Evolutionary conservation across 805 yeast species (phyloP).

Genomic region (Wickerhamiella hasegawae): DNA sequence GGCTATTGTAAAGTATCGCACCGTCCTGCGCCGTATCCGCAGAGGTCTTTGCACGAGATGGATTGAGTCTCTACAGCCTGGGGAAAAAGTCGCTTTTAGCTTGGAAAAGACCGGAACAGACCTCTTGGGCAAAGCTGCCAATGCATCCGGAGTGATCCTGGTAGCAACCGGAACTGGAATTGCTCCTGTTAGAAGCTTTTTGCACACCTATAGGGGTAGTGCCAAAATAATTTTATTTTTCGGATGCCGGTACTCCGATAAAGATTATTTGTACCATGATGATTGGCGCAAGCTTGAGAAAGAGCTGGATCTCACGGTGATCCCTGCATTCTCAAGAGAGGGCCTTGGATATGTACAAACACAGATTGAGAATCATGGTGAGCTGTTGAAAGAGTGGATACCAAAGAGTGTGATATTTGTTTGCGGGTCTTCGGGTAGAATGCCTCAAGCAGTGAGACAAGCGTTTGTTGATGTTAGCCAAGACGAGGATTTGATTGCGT

Average conservation of each 20-base stretch:
- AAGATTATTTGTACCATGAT: conserved; percentile 52
- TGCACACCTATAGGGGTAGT: conserved; percentile 18
- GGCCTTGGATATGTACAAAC: conserved; percentile 63
- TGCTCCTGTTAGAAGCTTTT: conserved; percentile 74
- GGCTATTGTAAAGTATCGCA: conserved; percentile 76
- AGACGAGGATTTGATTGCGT: conserved; percentile 29
- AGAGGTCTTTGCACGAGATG: conserved; percentile 73
- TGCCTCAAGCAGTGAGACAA: conserved; percentile 82
- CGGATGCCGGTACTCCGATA: conserved; percentile 53
- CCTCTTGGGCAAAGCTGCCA: conserved; percentile 14
- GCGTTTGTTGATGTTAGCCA: conserved; percentile 56
- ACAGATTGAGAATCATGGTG: conserved; percentile 35
- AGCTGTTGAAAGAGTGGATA: conserved; percentile 35
- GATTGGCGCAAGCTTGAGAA: conserved; percentile 27
- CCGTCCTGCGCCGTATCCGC: conserved; percentile 60
- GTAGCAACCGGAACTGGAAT: conserved; percentile 93
- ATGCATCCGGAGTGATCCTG: conserved; percentile 41
- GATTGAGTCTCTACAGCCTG: conserved; percentile 34
- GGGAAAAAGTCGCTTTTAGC: conserved; percentile 30
- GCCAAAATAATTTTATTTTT: conserved; percentile 40
- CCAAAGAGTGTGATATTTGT: conserved; percentile 51
- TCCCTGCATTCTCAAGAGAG: conserved; percentile 32
- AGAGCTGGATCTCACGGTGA: conserved; percentile 22
- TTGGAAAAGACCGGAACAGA: conserved; percentile 31
- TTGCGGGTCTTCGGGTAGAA: conserved; percentile 87